Evolutionary conservation across 192 early-diverging fungal species (phyloP), one percentile per base, ranked within the genome.

Genomic region (Mortierella alpina): DNA sequence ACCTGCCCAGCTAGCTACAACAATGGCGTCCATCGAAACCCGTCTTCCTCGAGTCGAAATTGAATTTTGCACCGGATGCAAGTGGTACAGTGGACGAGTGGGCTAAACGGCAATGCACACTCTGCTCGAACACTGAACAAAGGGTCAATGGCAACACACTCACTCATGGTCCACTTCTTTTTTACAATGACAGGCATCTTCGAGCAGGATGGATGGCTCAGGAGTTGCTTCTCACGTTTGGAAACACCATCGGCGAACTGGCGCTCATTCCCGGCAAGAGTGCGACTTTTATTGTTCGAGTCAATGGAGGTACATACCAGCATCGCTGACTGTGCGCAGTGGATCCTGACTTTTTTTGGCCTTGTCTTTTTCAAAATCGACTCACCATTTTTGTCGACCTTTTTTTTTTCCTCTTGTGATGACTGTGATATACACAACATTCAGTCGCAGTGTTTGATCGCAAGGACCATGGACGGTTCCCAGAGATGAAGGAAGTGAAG

Each of bases 401-500:
- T 47, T 60, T 39, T 70, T 51, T 50, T 40, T 75, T 18, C 56
- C 23, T 53, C 50, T 48, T 60, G 1, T 48, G 22, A 55, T 23
- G 22, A 54, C 39, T 8, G 57, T 39, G 13, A 20, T 15, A 5
- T 58, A 7, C 14, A 31, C 45, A 39, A 68, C 12, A 42, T 72
- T 73, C 31, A 89, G 88, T 66, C 14, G 71, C 83, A 15, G 78
- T 93, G 31, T 93, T 88, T 83, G 89, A 93, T 75, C 85, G 92
- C 68, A 92, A 90, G 68, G 68, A 87, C 15, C 85, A 89, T 61
- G 88, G 85, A 14, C 66, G 89, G 48, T 93, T 93, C 81, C 92
- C 92, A 13, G 92, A 93, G 76, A 88, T 92, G 83, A 93, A 93
- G 74, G 90, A 92, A 62, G 81, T 91, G 61, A 93, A 93, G 82